Percentiles rank a stretch among this genome's conserved stretches.
Evolutionary conservation across 345 rosid genomes (phyloP).

Genomic region (Gossypium mustelinum): DNA sequence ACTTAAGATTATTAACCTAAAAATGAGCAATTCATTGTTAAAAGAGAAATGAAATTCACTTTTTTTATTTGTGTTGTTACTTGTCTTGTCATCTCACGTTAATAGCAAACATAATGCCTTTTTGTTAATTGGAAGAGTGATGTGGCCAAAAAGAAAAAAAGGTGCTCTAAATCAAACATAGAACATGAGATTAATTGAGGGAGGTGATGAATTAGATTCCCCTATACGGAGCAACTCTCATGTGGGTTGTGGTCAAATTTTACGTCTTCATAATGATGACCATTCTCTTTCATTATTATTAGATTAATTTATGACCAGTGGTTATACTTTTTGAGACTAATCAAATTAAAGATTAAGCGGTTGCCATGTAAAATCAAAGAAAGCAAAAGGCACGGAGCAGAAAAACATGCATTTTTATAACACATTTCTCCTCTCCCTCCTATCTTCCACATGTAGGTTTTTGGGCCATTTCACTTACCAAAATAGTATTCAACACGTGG

Average conservation of each 20-base stretch:
- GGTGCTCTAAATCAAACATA: not conserved
- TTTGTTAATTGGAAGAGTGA: not conserved
- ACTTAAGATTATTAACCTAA: too few relatives aligned
- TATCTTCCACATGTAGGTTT: not conserved
- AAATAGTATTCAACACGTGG: slow-evolving; percentile 6
- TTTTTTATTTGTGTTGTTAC: not conserved
- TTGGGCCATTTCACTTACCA: not conserved
- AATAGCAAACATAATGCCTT: not conserved
- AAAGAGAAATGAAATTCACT: too few relatives aligned
- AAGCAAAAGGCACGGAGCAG: not conserved
- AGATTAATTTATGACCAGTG: not conserved
- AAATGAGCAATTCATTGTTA: too few relatives aligned
- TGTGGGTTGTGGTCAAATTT: slow-evolving; percentile 7
- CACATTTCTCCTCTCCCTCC: not conserved
- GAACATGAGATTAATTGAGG: not conserved
- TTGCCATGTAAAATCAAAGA: slow-evolving; percentile 13
- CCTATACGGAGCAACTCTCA: too few relatives aligned
- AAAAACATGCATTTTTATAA: not conserved
- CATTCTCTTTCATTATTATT: not conserved
- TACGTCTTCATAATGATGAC: slow-evolving; percentile 2
- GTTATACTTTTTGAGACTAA: not conserved
- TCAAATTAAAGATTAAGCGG: not conserved
- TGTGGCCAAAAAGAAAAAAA: not conserved
- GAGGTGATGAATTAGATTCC: not conserved
- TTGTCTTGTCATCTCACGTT: not conserved